These are phyloP conservation scores for Hericium erinaceus DNA, from an alignment of 768 basidiomycete genomes.

Conservation along the genomic window DNA sequence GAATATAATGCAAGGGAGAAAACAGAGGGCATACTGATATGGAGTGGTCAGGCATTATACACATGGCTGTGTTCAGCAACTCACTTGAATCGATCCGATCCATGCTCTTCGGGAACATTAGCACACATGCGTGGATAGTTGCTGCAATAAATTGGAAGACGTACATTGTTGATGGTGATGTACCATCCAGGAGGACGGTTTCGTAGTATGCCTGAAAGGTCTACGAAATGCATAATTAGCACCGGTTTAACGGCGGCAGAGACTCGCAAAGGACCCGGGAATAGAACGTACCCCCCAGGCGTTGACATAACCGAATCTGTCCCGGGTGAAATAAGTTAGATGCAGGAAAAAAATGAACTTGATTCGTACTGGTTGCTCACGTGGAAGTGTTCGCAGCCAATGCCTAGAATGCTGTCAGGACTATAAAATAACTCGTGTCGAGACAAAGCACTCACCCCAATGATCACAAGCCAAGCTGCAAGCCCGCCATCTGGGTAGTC, in stretches of 20 bases:
- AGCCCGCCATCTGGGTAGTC: constrained; percentile 36
- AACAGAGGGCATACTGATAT: constrained; percentile 51
- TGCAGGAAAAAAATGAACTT: not conserved
- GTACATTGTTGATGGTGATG: constrained; percentile 55
- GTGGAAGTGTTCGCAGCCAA: constrained; percentile 34
- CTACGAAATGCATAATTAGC: constrained; percentile 22
- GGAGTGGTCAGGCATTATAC: not conserved
- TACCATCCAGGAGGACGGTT: constrained; percentile 35
- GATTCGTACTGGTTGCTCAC: constrained; percentile 18
- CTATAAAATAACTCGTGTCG: not conserved
- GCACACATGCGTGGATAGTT: not conserved
- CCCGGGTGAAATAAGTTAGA: not conserved
- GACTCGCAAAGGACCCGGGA: not conserved
- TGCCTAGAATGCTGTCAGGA: constrained; percentile 3
- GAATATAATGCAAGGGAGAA: constrained; percentile 50
- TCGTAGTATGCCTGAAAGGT: constrained; percentile 71
- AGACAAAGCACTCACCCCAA: constrained; percentile 24
- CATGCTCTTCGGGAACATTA: constrained; percentile 41
- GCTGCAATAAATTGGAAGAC: not conserved
- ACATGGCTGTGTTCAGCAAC: not conserved
- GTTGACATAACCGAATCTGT: constrained; percentile 61
- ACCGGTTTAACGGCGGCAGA: not conserved
- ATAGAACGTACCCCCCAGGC: constrained; percentile 54
- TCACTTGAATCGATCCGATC: constrained; percentile 71
- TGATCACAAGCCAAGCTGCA: constrained; percentile 33